Base-by-base conservation (phyloP, 805 yeast genomes). In the Suhomyces sp. region DNA sequence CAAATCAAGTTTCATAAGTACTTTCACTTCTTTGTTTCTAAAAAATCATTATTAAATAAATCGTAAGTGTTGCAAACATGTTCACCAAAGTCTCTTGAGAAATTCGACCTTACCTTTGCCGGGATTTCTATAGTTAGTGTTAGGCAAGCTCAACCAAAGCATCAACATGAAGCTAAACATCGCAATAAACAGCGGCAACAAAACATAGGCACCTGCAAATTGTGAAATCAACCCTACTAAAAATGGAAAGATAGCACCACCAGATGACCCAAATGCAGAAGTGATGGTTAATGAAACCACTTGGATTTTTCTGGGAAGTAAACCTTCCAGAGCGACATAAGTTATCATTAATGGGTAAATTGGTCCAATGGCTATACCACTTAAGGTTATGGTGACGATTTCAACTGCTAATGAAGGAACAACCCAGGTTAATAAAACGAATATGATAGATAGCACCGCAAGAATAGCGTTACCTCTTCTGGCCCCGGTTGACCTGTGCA, bases 241-340 rank as follows among this genome's bases (percentile, higher is more conserved):
- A 28, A 53, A 52, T 4, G 58, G 56, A 23, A 53, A 34, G 8
- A 53, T 7, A 6, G 57, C 58, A 1, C 56, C 55, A 5, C 56
- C 56, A 16, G 51, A 47, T 11, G 54, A 44, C 9, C 56, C 58
- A 37, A 53, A 53, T 8, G 56, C 55, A 1, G 54, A 46, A 33
- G 47, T 40, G 33, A 52, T 52, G n/a, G 55, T 52, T 18, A 50
- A 34, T n/a, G 49, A 38, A 29, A 49, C 44, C 19, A 52, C 49
- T 33, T 50, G 57, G 26, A 53, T 53, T 31, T 48, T 50, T 15
- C 56, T 33, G 4, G 56, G 56, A 25, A 53, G 43, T 39, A 50
- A 43, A 2, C 38, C 46, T 14, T 35, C 36, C 39, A 24, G 39
- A 5, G 50, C 40, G 8, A 43, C 51, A 9, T 40, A 44, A 4